A percentile compares a stretch with the other conserved stretches of the same genome.
These are phyloP conservation scores for Begonia fuchsioides DNA, from an alignment of 306 rosid species.

Conservation along the genomic window DNA sequence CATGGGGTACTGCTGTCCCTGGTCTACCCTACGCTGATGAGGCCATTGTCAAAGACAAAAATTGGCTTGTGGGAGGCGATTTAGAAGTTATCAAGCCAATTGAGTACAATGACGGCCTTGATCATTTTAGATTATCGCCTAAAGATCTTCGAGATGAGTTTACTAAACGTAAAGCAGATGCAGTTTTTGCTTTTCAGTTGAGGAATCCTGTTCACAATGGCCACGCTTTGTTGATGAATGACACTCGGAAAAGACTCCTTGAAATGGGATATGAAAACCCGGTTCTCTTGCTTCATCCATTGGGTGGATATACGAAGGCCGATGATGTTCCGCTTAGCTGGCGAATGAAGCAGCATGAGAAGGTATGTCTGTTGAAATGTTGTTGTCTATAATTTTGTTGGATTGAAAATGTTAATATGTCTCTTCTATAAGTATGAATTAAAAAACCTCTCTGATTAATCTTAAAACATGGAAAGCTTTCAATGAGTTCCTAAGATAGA, in stretches of 20 bases:
- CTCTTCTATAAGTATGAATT: no score
- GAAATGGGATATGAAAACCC: conserved; percentile 93
- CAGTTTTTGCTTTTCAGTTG: conserved; percentile 91
- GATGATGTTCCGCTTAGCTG: conserved; percentile 92
- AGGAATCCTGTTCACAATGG: conserved; percentile 95
- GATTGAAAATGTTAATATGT: no score
- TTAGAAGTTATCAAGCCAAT: conserved; percentile 70
- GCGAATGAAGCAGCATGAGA: conserved; percentile 94
- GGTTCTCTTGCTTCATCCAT: conserved; percentile 81
- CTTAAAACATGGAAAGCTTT: no score
- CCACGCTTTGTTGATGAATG: conserved; percentile 86
- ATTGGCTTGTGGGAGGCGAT: conserved; percentile 96
- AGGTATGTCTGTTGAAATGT: conserved; percentile 27
- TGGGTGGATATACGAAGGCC: conserved; percentile 95
- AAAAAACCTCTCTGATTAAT: no score
- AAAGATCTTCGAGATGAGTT: conserved; percentile 74
- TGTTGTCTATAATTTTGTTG: background rate
- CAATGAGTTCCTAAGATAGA: no score
- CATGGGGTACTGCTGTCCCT: conserved; percentile 92
- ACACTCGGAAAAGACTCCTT: conserved; percentile 86
- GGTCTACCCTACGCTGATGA: conserved; percentile 84
- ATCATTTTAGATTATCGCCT: conserved; percentile 75
- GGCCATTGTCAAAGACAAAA: conserved; percentile 60
- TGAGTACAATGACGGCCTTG: conserved; percentile 80
- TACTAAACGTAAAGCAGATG: conserved; percentile 69